Percentiles rank a stretch among this genome's conserved stretches.
Evolutionary conservation across 768 basidiomycete species (phyloP).

Genomic region (Cystobasidium onofrii): DNA sequence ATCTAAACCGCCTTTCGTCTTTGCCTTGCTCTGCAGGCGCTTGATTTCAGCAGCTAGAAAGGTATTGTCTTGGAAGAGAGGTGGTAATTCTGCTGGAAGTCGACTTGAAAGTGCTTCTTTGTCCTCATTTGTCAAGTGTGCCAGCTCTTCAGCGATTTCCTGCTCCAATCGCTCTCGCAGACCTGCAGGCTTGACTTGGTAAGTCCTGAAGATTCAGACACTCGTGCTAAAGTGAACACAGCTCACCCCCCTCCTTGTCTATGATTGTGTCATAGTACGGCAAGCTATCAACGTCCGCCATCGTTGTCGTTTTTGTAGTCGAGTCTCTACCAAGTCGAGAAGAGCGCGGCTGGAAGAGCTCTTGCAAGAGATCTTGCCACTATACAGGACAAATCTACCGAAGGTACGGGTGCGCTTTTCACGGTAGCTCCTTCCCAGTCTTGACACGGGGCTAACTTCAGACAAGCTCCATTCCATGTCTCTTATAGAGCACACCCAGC

Average conservation of each 20-base stretch:
- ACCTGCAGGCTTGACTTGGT: too few relatives aligned
- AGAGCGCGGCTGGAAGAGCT: too few relatives aligned
- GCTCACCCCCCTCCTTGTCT: constrained; percentile 53
- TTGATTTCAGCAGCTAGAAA: constrained; percentile 64
- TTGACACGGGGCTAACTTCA: too few relatives aligned
- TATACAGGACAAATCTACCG: too few relatives aligned
- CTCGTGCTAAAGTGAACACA: not conserved
- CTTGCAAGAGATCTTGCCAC: too few relatives aligned
- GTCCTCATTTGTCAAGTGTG: not conserved
- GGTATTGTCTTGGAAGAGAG: constrained; percentile 46
- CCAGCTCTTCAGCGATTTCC: constrained; percentile 24
- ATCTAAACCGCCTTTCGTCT: constrained; percentile 57
- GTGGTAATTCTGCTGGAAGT: not conserved
- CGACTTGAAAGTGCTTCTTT: constrained; percentile 2
- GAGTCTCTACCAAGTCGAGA: too few relatives aligned
- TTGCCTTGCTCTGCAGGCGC: constrained; percentile 62
- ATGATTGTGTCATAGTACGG: constrained; percentile 94
- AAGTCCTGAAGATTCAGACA: too few relatives aligned
- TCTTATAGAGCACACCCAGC: too few relatives aligned
- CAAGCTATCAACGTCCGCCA: constrained; percentile 59
- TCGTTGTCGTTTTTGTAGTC: not conserved
- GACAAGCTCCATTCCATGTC: too few relatives aligned
- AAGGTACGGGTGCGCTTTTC: too few relatives aligned
- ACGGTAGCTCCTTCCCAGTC: too few relatives aligned
- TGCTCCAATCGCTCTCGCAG: constrained; percentile 5